These are phyloP conservation scores for Teunomyces tritomae DNA, from an alignment of 805 yeast genomes.

Conservation along the genomic window DNA sequence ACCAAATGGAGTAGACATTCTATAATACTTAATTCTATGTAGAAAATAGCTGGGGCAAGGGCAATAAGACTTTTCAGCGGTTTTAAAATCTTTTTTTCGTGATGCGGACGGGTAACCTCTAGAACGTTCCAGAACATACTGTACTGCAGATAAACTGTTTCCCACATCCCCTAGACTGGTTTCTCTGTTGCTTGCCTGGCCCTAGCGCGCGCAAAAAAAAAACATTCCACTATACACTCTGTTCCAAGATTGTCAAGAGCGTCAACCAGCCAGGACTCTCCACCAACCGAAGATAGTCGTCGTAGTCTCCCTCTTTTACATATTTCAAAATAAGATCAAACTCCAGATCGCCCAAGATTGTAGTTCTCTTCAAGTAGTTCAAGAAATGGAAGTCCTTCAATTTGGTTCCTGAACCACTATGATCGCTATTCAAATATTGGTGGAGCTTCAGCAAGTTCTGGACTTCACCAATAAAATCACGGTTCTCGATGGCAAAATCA, in stretches of 20 bases:
- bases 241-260: conserved; percentile 50
- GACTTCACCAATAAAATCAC: conserved; percentile 70
- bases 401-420: conserved; percentile 22
- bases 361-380: conserved; percentile 53
- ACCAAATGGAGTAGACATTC: conserved; percentile 93
- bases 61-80: conserved; percentile 1
- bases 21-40: conserved; percentile 8
- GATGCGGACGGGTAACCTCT: conserved; percentile 4
- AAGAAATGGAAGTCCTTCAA: conserved; percentile 78
- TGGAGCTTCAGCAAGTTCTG: conserved; percentile 63
- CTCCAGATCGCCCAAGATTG: conserved; percentile 58
- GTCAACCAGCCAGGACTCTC: conserved; percentile 84
- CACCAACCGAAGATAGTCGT: conserved; percentile 50
- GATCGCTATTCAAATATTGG: conserved; percentile 43
- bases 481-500: conserved; percentile 72
- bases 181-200: neutral
- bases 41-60: neutral
- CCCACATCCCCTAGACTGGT: neutral
- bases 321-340: conserved; percentile 46
- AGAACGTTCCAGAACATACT: conserved; percentile 1
- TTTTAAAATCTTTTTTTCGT: conserved; percentile 5
- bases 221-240: conserved; percentile 17
- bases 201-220: neutral
- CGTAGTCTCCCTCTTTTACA: conserved; percentile 41
- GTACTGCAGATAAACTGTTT: neutral